These are phyloP conservation scores for Malus asiatica DNA, from an alignment of 306 rosid species.

Conservation along the genomic window DNA sequence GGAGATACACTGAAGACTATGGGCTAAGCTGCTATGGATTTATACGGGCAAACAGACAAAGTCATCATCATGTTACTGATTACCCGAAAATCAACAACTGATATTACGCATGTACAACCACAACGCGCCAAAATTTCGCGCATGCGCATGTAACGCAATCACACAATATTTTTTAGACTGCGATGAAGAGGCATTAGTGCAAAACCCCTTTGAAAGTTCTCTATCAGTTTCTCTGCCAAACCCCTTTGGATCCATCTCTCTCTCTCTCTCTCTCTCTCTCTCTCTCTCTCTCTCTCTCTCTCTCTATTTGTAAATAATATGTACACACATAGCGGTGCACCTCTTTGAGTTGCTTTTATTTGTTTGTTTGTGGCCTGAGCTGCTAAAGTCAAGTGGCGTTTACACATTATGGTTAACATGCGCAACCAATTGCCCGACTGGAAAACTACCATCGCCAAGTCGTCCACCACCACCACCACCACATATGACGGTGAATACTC, in stretches of 20 bases:
- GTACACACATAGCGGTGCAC: too few relatives aligned
- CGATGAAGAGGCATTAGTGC: slow-evolving; percentile 37
- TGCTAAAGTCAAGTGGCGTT: background rate
- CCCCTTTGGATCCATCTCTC: slow-evolving; percentile 27
- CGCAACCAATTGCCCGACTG: background rate
- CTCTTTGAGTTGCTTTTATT: background rate
- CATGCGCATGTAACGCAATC: too few relatives aligned
- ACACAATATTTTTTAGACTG: slow-evolving; percentile 28
- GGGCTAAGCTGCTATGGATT: too few relatives aligned
- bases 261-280: slow-evolving; percentile 6
- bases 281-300: slow-evolving; percentile 1
- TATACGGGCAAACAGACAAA: too few relatives aligned
- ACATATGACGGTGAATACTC: background rate
- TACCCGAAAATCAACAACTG: too few relatives aligned
- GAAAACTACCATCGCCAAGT: too few relatives aligned
- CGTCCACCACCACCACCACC: background rate
- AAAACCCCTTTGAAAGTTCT: slow-evolving; percentile 63
- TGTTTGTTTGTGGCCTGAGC: background rate
- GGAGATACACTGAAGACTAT: too few relatives aligned
- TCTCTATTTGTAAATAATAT: too few relatives aligned
- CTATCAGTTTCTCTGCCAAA: slow-evolving; percentile 98
- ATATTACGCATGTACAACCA: too few relatives aligned
- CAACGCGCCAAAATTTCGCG: too few relatives aligned
- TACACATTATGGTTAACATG: background rate
- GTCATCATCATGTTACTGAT: too few relatives aligned